Evolutionary conservation across 1,284 basidiomycete genomes (phyloP).

Genomic region (Dichomitus squalens): DNA sequence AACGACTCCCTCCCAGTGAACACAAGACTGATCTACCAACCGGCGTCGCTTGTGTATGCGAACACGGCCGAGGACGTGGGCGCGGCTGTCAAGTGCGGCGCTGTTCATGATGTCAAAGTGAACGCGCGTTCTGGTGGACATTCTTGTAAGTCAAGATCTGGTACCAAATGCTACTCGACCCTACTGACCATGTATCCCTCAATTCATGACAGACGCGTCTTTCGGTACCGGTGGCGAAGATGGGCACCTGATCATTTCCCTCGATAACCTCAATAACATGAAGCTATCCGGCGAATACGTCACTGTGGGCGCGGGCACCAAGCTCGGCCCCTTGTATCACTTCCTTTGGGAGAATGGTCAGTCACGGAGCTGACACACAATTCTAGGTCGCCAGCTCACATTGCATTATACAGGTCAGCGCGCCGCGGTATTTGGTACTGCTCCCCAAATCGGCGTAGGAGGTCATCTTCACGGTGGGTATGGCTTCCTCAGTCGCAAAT

Average conservation of each 20-base stretch:
- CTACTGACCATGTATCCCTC: too few relatives aligned
- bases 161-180: too few relatives aligned
- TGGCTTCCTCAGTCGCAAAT: not conserved
- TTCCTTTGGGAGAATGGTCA: not conserved
- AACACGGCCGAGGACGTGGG: not conserved
- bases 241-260: not conserved
- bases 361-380: not conserved
- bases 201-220: not conserved
- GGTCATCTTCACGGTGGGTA: not conserved
- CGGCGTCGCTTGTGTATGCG: not conserved
- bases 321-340: not conserved
- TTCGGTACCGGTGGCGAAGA: not conserved
- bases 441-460: not conserved
- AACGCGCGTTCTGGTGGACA: not conserved
- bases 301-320: not conserved
- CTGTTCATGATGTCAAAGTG: not conserved
- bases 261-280: not conserved
- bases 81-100: not conserved
- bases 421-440: not conserved
- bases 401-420: not conserved
- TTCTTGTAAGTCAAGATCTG: slow-evolving; percentile 1
- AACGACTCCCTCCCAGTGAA: not conserved
- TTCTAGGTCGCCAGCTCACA: not conserved
- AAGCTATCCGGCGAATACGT: not conserved
- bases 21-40: not conserved